These are phyloP conservation scores for Macrolepiota fuliginosa DNA, from an alignment of 768 basidiomycete genomes.

Conservation along the genomic window DNA sequence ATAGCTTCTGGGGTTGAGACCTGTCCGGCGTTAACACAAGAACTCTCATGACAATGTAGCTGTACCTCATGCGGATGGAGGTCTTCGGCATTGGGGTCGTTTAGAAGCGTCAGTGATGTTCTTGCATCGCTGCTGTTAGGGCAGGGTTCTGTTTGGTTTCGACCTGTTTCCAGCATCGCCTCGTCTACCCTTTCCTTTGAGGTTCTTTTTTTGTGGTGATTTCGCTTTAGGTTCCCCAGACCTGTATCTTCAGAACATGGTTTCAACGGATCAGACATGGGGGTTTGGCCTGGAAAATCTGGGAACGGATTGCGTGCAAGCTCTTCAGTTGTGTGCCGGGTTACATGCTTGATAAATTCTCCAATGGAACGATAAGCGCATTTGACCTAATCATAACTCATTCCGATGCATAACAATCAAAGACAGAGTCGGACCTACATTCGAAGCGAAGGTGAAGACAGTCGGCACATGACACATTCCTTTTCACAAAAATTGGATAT, in stretches of 20 bases:
- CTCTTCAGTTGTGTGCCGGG: slow-evolving; percentile 32
- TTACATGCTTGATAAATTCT: slow-evolving; percentile 55
- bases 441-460: slow-evolving; percentile 64
- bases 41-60: background rate
- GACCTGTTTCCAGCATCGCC: background rate
- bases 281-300: slow-evolving; percentile 24
- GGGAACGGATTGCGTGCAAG: slow-evolving; percentile 47
- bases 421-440: slow-evolving; percentile 34
- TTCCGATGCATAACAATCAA: too few species aligned
- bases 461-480: slow-evolving; percentile 76
- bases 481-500: slow-evolving; percentile 19
- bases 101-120: background rate
- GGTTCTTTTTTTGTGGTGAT: background rate
- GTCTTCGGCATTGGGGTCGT: background rate
- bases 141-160: background rate
- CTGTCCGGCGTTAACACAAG: background rate
- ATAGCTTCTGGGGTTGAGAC: slow-evolving; percentile 25
- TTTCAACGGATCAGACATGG: slow-evolving; percentile 15
- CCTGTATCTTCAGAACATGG: slow-evolving; percentile 11
- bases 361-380: slow-evolving; percentile 60
- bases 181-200: background rate
- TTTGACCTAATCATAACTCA: slow-evolving; percentile 41
- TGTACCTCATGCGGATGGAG: background rate
- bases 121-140: background rate
- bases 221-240: too few species aligned